A percentile compares a stretch with the other conserved stretches of the same genome.
Conservation (phyloP, 2,329 filamentous ascomycete species). For the Scedosporium boydii region DNA sequence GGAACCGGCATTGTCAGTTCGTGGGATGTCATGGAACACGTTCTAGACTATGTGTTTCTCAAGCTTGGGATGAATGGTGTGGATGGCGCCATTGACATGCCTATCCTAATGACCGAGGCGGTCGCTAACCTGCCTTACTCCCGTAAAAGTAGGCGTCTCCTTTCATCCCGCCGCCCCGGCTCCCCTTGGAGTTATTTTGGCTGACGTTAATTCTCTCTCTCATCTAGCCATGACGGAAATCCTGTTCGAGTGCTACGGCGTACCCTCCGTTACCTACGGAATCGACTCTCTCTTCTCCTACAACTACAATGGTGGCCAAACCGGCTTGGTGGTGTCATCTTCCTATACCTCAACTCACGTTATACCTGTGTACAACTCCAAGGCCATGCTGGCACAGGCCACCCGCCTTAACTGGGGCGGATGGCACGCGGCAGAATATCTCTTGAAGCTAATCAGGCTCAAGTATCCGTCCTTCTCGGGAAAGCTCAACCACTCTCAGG, state of each 20-base stretch:
- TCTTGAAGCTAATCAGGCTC: conserved; percentile 77
- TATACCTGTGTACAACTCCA: conserved; percentile 83
- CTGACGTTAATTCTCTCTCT: background rate
- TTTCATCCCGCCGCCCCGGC: background rate
- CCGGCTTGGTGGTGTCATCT: conserved; percentile 82
- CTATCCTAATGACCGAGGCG: conserved; percentile 91
- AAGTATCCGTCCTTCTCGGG: conserved; percentile 88
- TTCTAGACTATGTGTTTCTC: conserved; percentile 89
- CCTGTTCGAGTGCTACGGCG: conserved; percentile 89
- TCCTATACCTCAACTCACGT: conserved; percentile 92
- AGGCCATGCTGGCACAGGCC: conserved; percentile 74
- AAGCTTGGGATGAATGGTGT: conserved; percentile 79
- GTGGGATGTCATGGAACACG: conserved; percentile 95
- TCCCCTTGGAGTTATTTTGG: background rate
- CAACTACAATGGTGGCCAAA: conserved; percentile 78
- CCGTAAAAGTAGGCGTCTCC: conserved; percentile 59
- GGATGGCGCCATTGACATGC: conserved; percentile 68
- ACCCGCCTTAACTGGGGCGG: conserved; percentile 93
- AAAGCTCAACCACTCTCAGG: conserved; percentile 77
- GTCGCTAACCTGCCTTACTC: conserved; percentile 86
- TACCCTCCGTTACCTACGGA: conserved; percentile 82
- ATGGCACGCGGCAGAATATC: conserved; percentile 79
- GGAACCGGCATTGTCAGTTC: conserved; percentile 89
- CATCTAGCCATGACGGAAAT: conserved; percentile 86
- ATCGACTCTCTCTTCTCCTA: conserved; percentile 97